These are phyloP conservation scores for Solanum rostratum DNA, from an alignment of 257 asterid genomes.

Conservation along the genomic window DNA sequence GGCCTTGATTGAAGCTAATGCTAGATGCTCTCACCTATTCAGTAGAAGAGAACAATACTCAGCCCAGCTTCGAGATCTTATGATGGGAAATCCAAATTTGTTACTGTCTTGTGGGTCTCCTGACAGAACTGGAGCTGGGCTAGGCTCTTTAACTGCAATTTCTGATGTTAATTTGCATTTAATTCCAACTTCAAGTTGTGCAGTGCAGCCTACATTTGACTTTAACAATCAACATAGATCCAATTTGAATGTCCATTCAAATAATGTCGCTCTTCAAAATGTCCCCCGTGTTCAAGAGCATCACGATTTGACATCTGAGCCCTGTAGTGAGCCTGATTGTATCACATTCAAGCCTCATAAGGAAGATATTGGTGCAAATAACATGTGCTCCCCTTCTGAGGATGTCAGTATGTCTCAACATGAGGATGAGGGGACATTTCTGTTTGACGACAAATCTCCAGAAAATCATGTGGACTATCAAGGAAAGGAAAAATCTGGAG, in stretches of 20 bases:
- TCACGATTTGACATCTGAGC: constrained; percentile 13
- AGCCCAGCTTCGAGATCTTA: constrained; percentile 29
- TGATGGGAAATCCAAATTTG: constrained; percentile 36
- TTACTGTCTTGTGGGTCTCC: constrained; percentile 11
- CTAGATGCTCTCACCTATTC: constrained; percentile 34
- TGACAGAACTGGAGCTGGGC: constrained; percentile 9
- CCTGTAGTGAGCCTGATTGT: constrained; percentile 16
- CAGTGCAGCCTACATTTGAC: constrained; percentile 13
- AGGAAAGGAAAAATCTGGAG: constrained; percentile 1
- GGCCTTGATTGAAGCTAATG: constrained; percentile 34
- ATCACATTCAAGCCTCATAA: constrained; percentile 18
- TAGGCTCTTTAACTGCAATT: constrained; percentile 5
- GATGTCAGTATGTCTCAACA: constrained; percentile 14
- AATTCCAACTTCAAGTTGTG: constrained; percentile 13
- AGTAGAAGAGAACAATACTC: constrained; percentile 34
- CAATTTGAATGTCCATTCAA: constrained; percentile 11
- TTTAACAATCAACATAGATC: constrained; percentile 1
- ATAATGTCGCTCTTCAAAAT: constrained; percentile 6
- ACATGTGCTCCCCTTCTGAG: constrained; percentile 14
- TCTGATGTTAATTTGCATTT: constrained; percentile 12
- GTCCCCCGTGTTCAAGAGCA: constrained; percentile 1
- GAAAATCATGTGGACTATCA: constrained; percentile 10
- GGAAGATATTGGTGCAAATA: constrained; percentile 9
- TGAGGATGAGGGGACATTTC: constrained; percentile 16
- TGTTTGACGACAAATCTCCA: constrained; percentile 5